These are phyloP conservation scores for Penicillium parvum DNA, from an alignment of 495 filamentous ascomycete genomes.

Conservation along the genomic window DNA sequence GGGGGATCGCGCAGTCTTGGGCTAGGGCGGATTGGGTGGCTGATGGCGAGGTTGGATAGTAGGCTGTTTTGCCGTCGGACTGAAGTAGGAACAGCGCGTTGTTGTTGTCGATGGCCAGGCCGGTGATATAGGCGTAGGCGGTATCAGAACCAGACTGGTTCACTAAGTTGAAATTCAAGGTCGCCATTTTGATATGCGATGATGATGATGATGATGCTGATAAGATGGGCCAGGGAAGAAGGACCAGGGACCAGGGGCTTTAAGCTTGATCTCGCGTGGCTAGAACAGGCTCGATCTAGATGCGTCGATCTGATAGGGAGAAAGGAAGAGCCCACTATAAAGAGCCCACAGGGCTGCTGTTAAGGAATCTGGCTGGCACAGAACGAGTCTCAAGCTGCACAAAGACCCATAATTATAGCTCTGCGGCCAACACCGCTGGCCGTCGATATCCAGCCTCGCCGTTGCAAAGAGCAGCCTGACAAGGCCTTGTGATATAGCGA, in stretches of 20 bases:
- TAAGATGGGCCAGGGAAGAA: neutral
- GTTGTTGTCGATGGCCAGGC: slow-evolving; percentile 56
- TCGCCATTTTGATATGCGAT: slow-evolving; percentile 32
- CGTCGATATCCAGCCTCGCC: neutral
- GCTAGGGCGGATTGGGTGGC: slow-evolving; percentile 40
- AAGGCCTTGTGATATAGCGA: slow-evolving; percentile 20
- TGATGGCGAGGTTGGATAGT: slow-evolving; percentile 51
- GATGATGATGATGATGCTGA: no score
- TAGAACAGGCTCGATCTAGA: neutral
- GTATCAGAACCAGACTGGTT: slow-evolving; percentile 59
- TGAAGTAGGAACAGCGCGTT: slow-evolving; percentile 58
- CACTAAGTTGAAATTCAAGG: slow-evolving; percentile 54
- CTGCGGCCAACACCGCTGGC: neutral
- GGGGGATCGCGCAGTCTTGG: slow-evolving; percentile 55
- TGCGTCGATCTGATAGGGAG: slow-evolving; percentile 2
- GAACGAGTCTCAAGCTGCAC: neutral
- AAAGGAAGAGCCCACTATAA: slow-evolving; percentile 4
- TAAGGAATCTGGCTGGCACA: slow-evolving; percentile 1
- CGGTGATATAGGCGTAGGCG: slow-evolving; percentile 69
- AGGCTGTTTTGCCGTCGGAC: slow-evolving; percentile 53
- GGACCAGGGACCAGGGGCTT: neutral
- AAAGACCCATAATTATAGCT: slow-evolving; percentile 8
- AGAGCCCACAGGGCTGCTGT: slow-evolving; percentile 10
- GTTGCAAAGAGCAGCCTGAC: slow-evolving; percentile 22
- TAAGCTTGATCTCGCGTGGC: neutral